Evolutionary conservation across 441 rosid genomes (phyloP).

Genomic region (Corymbia citriodora): DNA sequence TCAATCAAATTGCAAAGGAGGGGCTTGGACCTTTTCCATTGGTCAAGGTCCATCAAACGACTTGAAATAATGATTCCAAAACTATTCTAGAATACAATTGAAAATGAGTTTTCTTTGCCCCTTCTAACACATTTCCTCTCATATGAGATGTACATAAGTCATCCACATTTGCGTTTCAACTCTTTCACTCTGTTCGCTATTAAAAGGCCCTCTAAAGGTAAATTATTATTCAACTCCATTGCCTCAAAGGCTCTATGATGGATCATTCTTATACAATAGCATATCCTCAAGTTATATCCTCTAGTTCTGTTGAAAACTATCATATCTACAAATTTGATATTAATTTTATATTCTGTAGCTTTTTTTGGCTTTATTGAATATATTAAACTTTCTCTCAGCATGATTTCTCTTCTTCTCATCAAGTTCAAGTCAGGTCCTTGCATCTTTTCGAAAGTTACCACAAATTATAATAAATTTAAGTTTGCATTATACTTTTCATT

Average conservation of each 20-base stretch:
- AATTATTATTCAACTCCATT: neutral
- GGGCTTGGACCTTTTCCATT: neutral
- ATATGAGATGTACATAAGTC: neutral
- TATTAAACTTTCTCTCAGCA: neutral
- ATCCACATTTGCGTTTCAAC: neutral
- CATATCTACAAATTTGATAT: neutral
- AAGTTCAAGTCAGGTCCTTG: neutral
- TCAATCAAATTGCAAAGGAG: neutral
- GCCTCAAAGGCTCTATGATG: neutral
- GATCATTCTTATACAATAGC: neutral
- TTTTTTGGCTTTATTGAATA: neutral
- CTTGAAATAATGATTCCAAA: neutral
- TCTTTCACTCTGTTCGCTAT: neutral
- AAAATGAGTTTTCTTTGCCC: neutral
- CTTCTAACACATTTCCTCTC: neutral
- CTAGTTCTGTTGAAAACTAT: neutral
- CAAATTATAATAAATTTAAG: neutral
- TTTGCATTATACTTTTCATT: neutral
- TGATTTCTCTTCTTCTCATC: neutral
- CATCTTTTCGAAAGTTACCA: neutral
- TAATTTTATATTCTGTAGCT: neutral
- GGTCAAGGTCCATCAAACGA: neutral
- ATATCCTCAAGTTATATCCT: neutral
- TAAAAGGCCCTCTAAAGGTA: neutral
- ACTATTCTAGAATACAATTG: neutral